Evolutionary conservation across 2,329 filamentous ascomycete species (phyloP), one percentile per base, ranked within the genome.

Genomic region (Scedosporium aurantiacum): DNA sequence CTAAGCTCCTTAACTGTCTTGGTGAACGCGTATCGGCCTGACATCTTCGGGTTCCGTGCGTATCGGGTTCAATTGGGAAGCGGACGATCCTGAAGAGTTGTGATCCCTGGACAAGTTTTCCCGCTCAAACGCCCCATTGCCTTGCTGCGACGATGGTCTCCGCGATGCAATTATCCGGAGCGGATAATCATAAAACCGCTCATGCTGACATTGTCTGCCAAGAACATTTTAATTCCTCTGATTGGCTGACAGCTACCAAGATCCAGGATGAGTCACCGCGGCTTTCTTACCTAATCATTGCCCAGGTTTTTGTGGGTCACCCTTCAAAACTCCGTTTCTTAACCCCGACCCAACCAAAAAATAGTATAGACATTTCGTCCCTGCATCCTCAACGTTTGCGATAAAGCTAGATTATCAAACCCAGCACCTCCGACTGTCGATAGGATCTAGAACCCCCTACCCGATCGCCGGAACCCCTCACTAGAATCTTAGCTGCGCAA

Each of bases 1-100:
- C 94, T 89, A 74, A 99, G 83, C 82, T 99, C 94, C 82, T 91
- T 96, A 74, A 99, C 82, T 67, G 85, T 80, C 75, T 91, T 88
- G 68, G 85, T 83, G 78, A 99, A 99, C 69, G 86, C 90, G 79
- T 96, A 97, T 82, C 94, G 96, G 77, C 83, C 81, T 68, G 91
- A 90, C 94, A 97, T 97, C 41, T 62, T 61, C 52, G 57, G n/a
- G 5, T 32, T 57, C 16, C n/a, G 43, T 12, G 32, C n/a, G 32
- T n/a, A 25, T 43, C 28, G 52, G 32, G 43, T 45, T 52, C 5
- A 21, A 47, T 10, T 47, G 5, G 23, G 16, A 7, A 6, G 23
- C 14, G 8, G 18, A 21, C 5, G 25, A 21, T 21, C 25, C 55
- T 55, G 27, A n/a, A 37, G 12, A 25, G 32, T 27, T n/a, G 55